Percentiles rank a stretch among this genome's conserved stretches.
These are phyloP conservation scores for Calocybe gangraenosa DNA, from an alignment of 768 basidiomycete genomes.

Conservation along the genomic window DNA sequence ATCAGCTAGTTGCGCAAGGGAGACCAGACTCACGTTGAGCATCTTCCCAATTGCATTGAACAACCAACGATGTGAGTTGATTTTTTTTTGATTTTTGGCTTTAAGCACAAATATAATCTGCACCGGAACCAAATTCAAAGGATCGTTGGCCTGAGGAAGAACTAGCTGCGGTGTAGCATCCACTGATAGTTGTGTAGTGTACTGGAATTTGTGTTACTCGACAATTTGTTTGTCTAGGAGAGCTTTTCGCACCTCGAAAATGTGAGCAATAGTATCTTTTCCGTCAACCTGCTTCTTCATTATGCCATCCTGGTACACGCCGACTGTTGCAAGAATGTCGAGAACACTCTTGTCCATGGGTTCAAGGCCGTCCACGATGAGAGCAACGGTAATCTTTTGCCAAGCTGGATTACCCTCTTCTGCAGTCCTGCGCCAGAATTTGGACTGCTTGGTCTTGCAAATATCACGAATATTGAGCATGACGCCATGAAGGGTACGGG, in stretches of 20 bases:
- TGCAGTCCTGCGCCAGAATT: conserved; percentile 81
- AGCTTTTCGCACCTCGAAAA: conserved; percentile 71
- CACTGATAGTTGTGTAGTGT: conserved; percentile 94
- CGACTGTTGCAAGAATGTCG: conserved; percentile 84
- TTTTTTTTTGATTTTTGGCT: conserved; percentile 94
- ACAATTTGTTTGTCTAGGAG: conserved; percentile 4
- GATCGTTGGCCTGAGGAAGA: conserved; percentile 83
- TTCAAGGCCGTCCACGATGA: conserved; percentile 91
- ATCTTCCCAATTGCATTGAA: conserved; percentile 91
- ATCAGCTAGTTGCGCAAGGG: neutral
- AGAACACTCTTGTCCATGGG: conserved; percentile 94
- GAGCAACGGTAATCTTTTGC: conserved; percentile 88
- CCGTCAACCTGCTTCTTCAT: conserved; percentile 92
- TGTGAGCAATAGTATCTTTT: conserved; percentile 88
- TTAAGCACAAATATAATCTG: conserved; percentile 90
- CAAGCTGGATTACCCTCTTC: conserved; percentile 84
- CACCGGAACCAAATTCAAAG: conserved; percentile 90
- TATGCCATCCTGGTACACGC: conserved; percentile 91
- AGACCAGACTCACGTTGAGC: conserved; percentile 49
- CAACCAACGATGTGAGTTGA: conserved; percentile 93
- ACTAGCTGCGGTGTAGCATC: conserved; percentile 88
- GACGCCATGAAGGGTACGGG: conserved; percentile 89
- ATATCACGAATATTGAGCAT: conserved; percentile 99
- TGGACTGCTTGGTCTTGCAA: conserved; percentile 92
- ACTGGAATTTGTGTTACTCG: conserved; percentile 41